phyloP scores from a whole-genome alignment of 257 asterid species.

The Osmanthus fragrans region DNA sequence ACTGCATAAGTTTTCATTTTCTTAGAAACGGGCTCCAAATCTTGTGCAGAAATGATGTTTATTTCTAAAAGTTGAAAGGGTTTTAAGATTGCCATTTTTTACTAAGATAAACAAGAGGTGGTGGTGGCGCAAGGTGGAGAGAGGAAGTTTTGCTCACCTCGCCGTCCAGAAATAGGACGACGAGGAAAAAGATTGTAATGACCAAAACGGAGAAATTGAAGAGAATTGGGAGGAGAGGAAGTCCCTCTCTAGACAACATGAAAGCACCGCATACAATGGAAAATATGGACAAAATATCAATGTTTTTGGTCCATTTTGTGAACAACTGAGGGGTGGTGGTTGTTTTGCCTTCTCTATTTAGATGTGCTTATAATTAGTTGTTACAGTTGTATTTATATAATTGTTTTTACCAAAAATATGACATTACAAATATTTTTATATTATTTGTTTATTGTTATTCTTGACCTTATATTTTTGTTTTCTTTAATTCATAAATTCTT shows the following conservation, averaged over 20 bases:
- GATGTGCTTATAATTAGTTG: background rate
- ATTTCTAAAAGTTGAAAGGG: constrained; percentile 80
- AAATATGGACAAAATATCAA: constrained; percentile 6
- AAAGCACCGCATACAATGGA: constrained; percentile 29
- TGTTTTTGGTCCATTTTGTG: constrained; percentile 10
- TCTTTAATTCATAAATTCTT: too few relatives aligned
- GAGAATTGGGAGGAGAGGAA: constrained; percentile 25
- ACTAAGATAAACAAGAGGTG: background rate
- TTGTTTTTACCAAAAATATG: background rate
- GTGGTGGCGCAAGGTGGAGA: background rate
- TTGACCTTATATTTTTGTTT: too few relatives aligned
- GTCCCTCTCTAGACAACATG: constrained; percentile 34
- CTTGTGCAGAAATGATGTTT: constrained; percentile 85
- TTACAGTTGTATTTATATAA: background rate
- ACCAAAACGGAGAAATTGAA: constrained; percentile 11
- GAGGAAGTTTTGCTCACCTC: constrained; percentile 19
- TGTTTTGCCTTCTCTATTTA: background rate
- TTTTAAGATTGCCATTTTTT: constrained; percentile 24
- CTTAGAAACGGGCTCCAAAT: constrained; percentile 65
- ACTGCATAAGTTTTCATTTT: constrained; percentile 81
- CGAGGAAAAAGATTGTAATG: constrained; percentile 41
- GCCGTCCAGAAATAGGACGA: constrained; percentile 56
- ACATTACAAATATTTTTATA: background rate
- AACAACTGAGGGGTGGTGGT: background rate
- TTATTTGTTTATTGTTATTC: background rate